Evolutionary conservation across 176 grass and related monocot genomes (phyloP).

Genomic region (Chloris gayana): DNA sequence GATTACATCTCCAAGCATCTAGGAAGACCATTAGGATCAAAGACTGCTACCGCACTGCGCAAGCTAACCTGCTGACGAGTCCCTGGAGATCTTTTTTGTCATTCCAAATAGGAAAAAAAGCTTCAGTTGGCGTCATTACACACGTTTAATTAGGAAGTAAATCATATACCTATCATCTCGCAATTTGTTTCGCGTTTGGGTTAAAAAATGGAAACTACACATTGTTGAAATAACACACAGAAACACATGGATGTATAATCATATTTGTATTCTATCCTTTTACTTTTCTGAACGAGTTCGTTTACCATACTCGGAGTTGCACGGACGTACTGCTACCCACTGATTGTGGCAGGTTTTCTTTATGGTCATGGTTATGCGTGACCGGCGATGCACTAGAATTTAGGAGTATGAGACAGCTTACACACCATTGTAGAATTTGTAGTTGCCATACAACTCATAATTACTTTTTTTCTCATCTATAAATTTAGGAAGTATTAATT

Average conservation of each 20-base stretch:
- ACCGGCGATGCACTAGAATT: no score
- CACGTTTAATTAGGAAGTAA: not conserved
- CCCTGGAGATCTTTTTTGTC: not conserved
- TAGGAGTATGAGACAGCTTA: no score
- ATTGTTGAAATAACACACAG: not conserved
- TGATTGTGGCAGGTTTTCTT: no score
- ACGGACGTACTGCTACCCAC: no score
- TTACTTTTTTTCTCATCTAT: no score
- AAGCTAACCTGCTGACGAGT: slow-evolving; percentile 39
- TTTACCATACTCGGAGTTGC: no score
- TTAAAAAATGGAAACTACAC: not conserved
- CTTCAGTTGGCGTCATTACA: not conserved
- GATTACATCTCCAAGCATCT: slow-evolving; percentile 90
- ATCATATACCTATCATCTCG: not conserved
- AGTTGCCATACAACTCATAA: no score
- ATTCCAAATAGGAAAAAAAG: not conserved
- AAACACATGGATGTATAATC: not conserved
- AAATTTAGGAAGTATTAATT: no score
- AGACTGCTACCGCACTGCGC: slow-evolving; percentile 63
- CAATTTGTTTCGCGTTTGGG: not conserved
- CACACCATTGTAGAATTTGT: no score
- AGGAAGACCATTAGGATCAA: slow-evolving; percentile 70
- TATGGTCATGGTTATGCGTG: no score
- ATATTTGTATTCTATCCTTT: not conserved
- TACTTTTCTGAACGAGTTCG: no score